These are phyloP conservation scores for Verticillium zaregamsianum DNA, from an alignment of 2,329 filamentous ascomycete genomes.

Conservation along the genomic window DNA sequence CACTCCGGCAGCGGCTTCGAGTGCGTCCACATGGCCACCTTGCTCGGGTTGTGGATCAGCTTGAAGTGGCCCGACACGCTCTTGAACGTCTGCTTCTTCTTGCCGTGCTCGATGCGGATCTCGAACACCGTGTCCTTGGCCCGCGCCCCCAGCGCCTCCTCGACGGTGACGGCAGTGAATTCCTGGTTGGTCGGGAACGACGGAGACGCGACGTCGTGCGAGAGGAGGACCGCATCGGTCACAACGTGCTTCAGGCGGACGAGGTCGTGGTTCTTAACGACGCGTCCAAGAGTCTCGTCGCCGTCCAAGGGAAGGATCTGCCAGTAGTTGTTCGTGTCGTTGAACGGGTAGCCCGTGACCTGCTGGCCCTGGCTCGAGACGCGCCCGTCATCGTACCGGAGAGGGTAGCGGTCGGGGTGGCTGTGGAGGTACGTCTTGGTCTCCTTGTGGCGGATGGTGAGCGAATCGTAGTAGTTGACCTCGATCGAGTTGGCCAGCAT, in stretches of 20 bases:
- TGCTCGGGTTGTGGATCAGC: slow-evolving; percentile 87
- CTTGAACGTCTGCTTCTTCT: slow-evolving; percentile 78
- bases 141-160: slow-evolving; percentile 69
- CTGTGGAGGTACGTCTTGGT: slow-evolving; percentile 96
- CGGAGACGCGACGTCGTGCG: slow-evolving; percentile 95
- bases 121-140: slow-evolving; percentile 92
- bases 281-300: slow-evolving; percentile 53
- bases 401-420: slow-evolving; percentile 81
- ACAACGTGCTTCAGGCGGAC: slow-evolving; percentile 82
- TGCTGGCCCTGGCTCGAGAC: slow-evolving; percentile 98
- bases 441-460: slow-evolving; percentile 92
- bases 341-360: slow-evolving; percentile 95
- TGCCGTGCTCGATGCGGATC: slow-evolving; percentile 82
- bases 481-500: slow-evolving; percentile 84
- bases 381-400: slow-evolving; percentile 94
- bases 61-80: slow-evolving; percentile 93
- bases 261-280: slow-evolving; percentile 77
- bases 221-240: slow-evolving; percentile 82
- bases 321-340: slow-evolving; percentile 99
- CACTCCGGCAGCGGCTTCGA: slow-evolving; percentile 93
- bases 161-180: slow-evolving; percentile 76
- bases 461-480: slow-evolving; percentile 85
- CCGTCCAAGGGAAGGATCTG: slow-evolving; percentile 74
- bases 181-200: slow-evolving; percentile 98
- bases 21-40: slow-evolving; percentile 99